Conservation (phyloP, 495 filamentous ascomycete genomes). For the Margaritispora aquatica region DNA sequence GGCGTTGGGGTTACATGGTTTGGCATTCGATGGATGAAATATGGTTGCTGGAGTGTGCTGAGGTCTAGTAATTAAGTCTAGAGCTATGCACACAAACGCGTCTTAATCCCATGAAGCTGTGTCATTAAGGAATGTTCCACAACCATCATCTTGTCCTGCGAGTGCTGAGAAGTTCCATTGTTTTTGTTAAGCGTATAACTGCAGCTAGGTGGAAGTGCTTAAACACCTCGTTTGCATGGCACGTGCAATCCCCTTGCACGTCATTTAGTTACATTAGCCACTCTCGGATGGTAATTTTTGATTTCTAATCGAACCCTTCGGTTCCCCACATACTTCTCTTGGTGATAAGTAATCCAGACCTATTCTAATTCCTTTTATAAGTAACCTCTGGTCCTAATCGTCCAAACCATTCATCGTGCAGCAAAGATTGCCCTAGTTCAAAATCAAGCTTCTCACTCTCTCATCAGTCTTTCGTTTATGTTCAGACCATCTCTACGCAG, state of each 20-base stretch:
- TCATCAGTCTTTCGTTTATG: conserved; percentile 11
- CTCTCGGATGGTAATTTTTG: conserved; percentile 2
- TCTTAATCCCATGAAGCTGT: background rate
- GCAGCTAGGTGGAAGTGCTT: no score
- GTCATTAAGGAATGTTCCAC: no score
- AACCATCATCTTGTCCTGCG: no score
- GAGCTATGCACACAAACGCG: background rate
- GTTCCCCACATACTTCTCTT: background rate
- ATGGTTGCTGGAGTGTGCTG: background rate
- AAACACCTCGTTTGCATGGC: background rate
- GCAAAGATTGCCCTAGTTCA: background rate
- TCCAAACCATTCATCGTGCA: background rate
- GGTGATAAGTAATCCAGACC: conserved; percentile 15
- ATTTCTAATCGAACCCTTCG: conserved; percentile 13
- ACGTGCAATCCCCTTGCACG: background rate
- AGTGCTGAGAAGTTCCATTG: no score
- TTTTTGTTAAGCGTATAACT: no score
- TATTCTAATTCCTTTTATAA: background rate
- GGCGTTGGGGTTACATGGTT: background rate
- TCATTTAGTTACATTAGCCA: no score
- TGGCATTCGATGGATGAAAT: background rate
- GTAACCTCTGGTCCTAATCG: background rate
- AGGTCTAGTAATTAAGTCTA: background rate
- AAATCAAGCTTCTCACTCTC: background rate
- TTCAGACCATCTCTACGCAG: conserved; percentile 33